Base-by-base conservation (phyloP, 306 rosid species). In the Herpetospermum pedunculosum region DNA sequence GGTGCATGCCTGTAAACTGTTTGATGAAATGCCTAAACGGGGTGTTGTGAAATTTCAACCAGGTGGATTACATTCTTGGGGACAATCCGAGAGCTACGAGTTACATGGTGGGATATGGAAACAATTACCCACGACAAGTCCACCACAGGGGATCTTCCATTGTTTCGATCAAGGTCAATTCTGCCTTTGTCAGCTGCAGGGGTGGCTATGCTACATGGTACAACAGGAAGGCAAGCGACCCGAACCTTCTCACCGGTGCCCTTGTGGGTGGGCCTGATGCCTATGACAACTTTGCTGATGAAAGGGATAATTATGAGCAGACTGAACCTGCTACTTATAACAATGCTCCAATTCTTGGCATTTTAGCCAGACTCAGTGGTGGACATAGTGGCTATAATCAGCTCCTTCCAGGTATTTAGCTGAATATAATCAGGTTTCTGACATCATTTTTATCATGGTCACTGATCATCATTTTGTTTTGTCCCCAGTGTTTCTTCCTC, bases 281-380 rank as follows among this genome's bases (percentile, higher is more conserved):
- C 12, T 91, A 94, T 68, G 99, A 94, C 77, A 84, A 94, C 86
- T 94, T 94, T 52, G 99, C 97, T 46, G 99, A 94, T 78, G 81
- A 94, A 77, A 89, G 99, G 78, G 92, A 94, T 60, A 94, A 94
- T 44, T 94, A 89, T 76, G 96, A 94, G 79, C 99, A 94, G 75
- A 94, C 99, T 4, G 99, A 94, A 69, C 99, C 99, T 60, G 99
- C 99, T 62, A 94, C 99, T 26, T 94, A 94, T 84, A 94, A 94
- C 87, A 94, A 94, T 83, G 99, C 99, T 84, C 99, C 99, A 78
- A 87, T 91, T 73, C 75, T 91, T 2, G 99, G 99, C 40, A 81
- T 89, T 73, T 85, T 94, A 72, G 97, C 99, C 34, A 82, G 99
- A 30, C 82, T 94, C 8, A 70, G 78, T 52, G 87, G 88, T 3